These are phyloP conservation scores for Colletotrichum zoysiae DNA, from an alignment of 2,329 filamentous ascomycete species.

Conservation along the genomic window DNA sequence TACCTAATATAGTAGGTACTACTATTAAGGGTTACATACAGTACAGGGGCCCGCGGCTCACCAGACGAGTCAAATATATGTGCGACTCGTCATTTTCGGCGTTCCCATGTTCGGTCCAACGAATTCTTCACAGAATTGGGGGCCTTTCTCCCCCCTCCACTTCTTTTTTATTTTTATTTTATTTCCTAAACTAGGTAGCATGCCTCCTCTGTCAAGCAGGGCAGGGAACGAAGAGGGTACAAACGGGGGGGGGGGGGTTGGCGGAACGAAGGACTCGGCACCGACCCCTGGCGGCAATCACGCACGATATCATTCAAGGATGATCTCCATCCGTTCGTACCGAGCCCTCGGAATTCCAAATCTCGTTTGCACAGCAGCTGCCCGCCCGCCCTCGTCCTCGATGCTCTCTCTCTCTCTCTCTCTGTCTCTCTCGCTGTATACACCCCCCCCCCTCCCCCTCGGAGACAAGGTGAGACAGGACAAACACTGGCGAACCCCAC, in stretches of 20 bases:
- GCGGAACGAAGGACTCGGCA: conserved; percentile 6
- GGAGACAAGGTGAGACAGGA: not conserved
- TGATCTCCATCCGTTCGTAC: conserved; percentile 41
- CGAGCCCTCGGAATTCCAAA: conserved; percentile 35
- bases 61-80: not conserved
- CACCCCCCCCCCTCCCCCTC: not conserved
- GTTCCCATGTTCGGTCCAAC: not conserved
- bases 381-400: not conserved
- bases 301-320: conserved; percentile 27
- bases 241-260: not conserved
- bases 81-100: not conserved
- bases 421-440: not conserved
- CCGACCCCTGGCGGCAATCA: conserved; percentile 34
- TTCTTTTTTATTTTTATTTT: not conserved
- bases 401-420: not conserved
- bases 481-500: conserved; percentile 8
- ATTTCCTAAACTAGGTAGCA: not conserved
- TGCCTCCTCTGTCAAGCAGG: not conserved
- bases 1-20: too few relatives aligned
- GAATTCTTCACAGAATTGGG: not conserved
- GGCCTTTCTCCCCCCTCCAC: not conserved
- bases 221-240: not conserved
- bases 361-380: conserved; percentile 16
- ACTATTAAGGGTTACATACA: too few relatives aligned
- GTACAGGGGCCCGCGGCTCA: not conserved